A percentile compares a stretch with the other conserved stretches of the same genome.
Conservation (phyloP, 371 early-diverging fungal genomes). For the Basidiobolus meristosporus region DNA sequence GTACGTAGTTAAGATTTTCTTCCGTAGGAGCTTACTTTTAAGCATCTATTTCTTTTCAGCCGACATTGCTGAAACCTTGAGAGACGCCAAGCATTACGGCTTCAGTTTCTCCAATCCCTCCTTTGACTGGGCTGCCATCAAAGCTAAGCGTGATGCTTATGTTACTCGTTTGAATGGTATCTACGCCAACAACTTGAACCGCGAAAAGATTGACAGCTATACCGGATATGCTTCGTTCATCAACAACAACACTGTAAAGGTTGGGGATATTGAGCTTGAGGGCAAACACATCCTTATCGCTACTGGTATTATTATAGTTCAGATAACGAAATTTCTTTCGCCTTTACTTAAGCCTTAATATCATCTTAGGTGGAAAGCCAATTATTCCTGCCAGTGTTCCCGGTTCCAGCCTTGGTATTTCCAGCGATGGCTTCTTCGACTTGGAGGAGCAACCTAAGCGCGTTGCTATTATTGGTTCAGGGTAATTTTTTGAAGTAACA, state of each 20-base stretch:
- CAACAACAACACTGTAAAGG: slow-evolving; percentile 46
- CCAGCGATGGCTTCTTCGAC: slow-evolving; percentile 94
- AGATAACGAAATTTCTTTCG: no score
- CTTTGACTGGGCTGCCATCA: slow-evolving; percentile 58
- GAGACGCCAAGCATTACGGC: slow-evolving; percentile 78
- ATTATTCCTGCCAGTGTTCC: slow-evolving; percentile 42
- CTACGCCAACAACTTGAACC: slow-evolving; percentile 75
- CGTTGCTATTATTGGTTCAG: slow-evolving; percentile 74
- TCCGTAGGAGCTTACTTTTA: background rate
- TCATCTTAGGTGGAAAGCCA: slow-evolving; percentile 38
- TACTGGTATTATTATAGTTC: no score
- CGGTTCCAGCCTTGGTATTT: slow-evolving; percentile 76
- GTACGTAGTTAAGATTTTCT: slow-evolving; percentile 9
- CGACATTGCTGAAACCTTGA: slow-evolving; percentile 64
- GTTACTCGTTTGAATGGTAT: slow-evolving; percentile 90
- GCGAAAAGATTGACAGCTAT: slow-evolving; percentile 68
- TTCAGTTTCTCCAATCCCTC: slow-evolving; percentile 32
- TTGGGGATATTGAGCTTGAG: slow-evolving; percentile 33
- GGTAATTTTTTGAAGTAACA: no score
- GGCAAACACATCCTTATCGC: slow-evolving; percentile 81
- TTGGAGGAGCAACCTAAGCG: slow-evolving; percentile 78
- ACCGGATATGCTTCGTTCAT: slow-evolving; percentile 74
- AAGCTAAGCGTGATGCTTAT: slow-evolving; percentile 87
- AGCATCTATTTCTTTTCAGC: slow-evolving; percentile 28
- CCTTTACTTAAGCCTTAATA: background rate